Base-by-base conservation (phyloP, 805 yeast genomes). In the Wickerhamiella nectarea region DNA sequence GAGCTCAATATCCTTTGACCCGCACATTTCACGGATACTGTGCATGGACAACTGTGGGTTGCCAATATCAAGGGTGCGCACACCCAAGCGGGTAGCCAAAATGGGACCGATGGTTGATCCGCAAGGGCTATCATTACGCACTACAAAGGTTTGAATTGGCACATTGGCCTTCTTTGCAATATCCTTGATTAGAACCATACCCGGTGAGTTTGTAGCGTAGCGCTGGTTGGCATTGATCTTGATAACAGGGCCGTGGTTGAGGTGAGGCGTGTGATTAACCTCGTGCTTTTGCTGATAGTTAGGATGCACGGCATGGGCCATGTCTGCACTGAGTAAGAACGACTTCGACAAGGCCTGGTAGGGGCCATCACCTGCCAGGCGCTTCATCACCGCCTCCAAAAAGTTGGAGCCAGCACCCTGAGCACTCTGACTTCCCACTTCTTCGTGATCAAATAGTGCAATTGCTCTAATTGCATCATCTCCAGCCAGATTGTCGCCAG, bases 61-160 rank as follows among this genome's bases (percentile, higher is more conserved):
- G 46, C 97, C 97, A 43, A 87, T 63, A 61, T 87, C 97, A 48
- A 87, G 63, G 3, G 95, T 83, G 57, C 91, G 72, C 41, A 87
- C 71, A 43, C 97, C 97, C 31, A 86, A 70, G 52, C 80, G 80
- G 2, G 94, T 78, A 28, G 95, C 80, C 46, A 89, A 66, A 61
- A 87, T 82, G 17, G 97, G 97, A 1, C 97, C 98, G 56, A 89
- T 89, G 1, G 98, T 89, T 1, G 94, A 80, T 2, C 98, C 98
- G 63, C 97, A 89, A 2, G 95, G 84, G 2, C 93, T 77, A 57
- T 82, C 94, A 60, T 89, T 91, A 45, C 89, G 74, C 21, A 81
- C 94, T n/a, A 87, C 96, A 65, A 89, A 85, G 45, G 86, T 62
- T 62, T 89, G 98, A 49, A 89, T 63, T 14, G 96, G 95, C n/a